Base-by-base conservation (phyloP, 768 basidiomycete species). In the Termitomyces sp. region DNA sequence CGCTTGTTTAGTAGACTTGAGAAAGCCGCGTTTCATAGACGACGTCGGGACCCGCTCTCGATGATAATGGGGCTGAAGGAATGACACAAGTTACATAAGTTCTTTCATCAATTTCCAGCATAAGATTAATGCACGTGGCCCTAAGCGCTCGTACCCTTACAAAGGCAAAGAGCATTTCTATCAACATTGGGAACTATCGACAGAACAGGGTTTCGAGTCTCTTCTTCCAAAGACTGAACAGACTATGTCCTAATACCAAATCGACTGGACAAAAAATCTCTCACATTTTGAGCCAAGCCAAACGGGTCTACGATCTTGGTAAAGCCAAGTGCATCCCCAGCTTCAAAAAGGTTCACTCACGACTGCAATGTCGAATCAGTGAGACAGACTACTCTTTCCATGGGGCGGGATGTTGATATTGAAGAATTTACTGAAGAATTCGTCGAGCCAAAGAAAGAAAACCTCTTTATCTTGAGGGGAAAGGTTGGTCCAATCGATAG, bases 391-490 rank as follows among this genome's bases (percentile, higher is more conserved):
- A n/a, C 5, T 37, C 11, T 39, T 40, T 44, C 25, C 45, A 41
- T 55, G 52, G 14, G 65, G 59, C 25, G 53, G 40, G 25, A 69
- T 66, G 23, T 67, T 62, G 21, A 76, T 64, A 40, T 63, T 64
- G 37, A 73, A 67, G 48, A 72, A 73, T 34, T 76, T 75, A 16
- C 80, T 77, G 63, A 92, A 92, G 70, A 85, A 91, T 63, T 91
- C 89, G 66, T 92, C 89, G 21, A 92, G 73, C 89, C 89, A 91
- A 57, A 70, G 70, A 68, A 91, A 92, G 65, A 92, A 88, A 25
- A 74, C 80, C 30, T 81, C 72, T 65, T 89, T 91, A 64, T 92
- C 88, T 65, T 85, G 77, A 21, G 67, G 64, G 2, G 82, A 80
- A 46, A 92, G 74, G 66, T 88, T 83, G 5, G 76, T 68, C 89